Conservation (phyloP, 139 green algal genomes). For the Tetraselmis chui region DNA sequence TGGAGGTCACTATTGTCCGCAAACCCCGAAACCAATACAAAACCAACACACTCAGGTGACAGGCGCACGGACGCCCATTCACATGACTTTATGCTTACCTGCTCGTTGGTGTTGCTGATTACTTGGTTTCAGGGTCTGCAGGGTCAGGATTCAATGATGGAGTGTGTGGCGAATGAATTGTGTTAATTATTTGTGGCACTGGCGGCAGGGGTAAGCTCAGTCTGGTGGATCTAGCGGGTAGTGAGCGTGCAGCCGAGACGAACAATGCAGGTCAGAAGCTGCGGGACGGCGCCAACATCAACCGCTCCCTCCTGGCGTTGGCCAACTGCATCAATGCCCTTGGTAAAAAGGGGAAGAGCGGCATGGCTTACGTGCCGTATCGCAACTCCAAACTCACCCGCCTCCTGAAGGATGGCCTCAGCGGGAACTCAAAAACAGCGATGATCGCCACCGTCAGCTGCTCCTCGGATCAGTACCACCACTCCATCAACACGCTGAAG, state of each 20-base stretch:
- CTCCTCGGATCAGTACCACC: conserved; percentile 63
- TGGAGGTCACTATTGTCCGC: conserved; percentile 16
- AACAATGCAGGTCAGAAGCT: conserved; percentile 67
- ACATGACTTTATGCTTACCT: no score
- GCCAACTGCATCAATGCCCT: conserved; percentile 86
- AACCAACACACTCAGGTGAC: not conserved
- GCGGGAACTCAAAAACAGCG: conserved; percentile 72
- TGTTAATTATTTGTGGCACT: no score
- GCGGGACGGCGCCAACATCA: conserved; percentile 75
- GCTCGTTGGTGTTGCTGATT: no score
- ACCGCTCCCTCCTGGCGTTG: conserved; percentile 70
- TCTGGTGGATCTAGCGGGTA: conserved; percentile 60
- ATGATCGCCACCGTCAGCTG: conserved; percentile 77
- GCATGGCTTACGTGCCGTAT: conserved; percentile 61
- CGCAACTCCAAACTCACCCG: conserved; percentile 67
- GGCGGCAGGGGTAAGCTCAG: conserved; percentile 48
- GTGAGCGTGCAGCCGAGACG: conserved; percentile 48
- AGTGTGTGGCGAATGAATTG: no score
- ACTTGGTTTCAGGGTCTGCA: no score
- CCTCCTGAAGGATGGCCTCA: conserved; percentile 64
- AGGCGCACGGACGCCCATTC: no score
- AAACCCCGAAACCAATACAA: not conserved
- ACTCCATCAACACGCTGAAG: conserved; percentile 67
- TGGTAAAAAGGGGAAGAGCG: conserved; percentile 26
- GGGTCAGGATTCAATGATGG: no score